A percentile compares a stretch with the other conserved stretches of the same genome.
These are phyloP conservation scores for Ophiostoma sp. DNA, from an alignment of 2,329 filamentous ascomycete genomes.

Conservation along the genomic window DNA sequence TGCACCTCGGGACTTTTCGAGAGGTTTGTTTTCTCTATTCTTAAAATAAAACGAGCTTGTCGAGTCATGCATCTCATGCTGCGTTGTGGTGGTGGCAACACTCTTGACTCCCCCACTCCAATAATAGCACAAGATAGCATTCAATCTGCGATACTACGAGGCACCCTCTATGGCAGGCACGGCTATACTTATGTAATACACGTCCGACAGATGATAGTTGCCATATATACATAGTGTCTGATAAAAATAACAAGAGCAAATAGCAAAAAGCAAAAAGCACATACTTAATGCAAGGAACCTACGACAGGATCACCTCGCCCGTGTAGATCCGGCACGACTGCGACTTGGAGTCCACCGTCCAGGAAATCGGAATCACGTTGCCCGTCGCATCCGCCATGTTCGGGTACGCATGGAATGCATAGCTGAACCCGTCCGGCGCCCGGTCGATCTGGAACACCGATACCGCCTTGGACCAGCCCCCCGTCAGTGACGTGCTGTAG, in stretches of 20 bases:
- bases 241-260: not conserved
- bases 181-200: too few species aligned
- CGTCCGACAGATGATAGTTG: too few species aligned
- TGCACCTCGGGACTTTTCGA: not conserved
- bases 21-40: not conserved
- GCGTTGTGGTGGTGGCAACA: not conserved
- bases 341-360: conserved; percentile 26
- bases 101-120: not conserved
- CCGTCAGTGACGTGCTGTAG: conserved; percentile 24
- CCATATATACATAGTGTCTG: too few species aligned
- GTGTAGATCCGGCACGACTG: conserved; percentile 25
- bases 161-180: not conserved
- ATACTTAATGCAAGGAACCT: not conserved
- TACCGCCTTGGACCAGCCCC: conserved; percentile 24
- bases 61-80: not conserved
- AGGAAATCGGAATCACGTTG: conserved; percentile 23
- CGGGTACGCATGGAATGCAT: conserved; percentile 27
- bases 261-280: not conserved
- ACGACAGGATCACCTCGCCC: conserved; percentile 25
- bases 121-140: not conserved
- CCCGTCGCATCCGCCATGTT: conserved; percentile 25
- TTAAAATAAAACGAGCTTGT: not conserved
- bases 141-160: not conserved
- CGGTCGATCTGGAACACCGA: conserved; percentile 24
- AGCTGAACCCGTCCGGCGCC: conserved; percentile 25